Conservation (phyloP, 768 basidiomycete genomes). For the Boletus sp. region DNA sequence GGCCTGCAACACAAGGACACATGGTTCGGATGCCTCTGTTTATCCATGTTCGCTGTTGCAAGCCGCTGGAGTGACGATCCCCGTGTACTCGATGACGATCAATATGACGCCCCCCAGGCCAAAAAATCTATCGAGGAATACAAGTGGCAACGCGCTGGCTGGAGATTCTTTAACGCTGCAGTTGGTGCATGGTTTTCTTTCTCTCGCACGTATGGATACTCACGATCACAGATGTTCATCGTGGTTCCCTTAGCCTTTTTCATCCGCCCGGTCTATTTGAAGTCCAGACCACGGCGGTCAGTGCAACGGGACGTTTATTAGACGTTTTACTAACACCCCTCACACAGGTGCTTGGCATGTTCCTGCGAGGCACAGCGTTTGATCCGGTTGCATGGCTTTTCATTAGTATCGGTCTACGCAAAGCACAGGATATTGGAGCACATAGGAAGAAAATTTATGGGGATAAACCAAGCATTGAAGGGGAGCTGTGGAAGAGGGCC, state of each 20-base stretch:
- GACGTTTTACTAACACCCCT: conserved; percentile 5
- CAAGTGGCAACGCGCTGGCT: conserved; percentile 56
- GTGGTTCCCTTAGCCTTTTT: conserved; percentile 46
- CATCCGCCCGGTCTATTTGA: conserved; percentile 60
- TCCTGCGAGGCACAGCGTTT: conserved; percentile 47
- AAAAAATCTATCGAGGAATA: conserved; percentile 26
- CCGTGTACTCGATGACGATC: conserved; percentile 45
- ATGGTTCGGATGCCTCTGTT: conserved; percentile 59
- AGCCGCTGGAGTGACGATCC: conserved; percentile 63
- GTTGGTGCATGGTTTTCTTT: conserved; percentile 37
- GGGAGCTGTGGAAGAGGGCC: conserved; percentile 75
- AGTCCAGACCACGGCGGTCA: conserved; percentile 53
- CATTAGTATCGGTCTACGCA: conserved; percentile 52
- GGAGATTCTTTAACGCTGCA: conserved; percentile 57
- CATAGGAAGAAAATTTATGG: conserved; percentile 63
- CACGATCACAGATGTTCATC: conserved; percentile 45
- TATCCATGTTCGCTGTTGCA: conserved; percentile 66
- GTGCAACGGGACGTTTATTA: conserved; percentile 20
- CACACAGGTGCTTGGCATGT: conserved; percentile 51
- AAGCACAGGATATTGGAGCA: conserved; percentile 73
- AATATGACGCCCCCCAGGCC: conserved; percentile 20
- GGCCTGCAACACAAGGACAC: conserved; percentile 50
- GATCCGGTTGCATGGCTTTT: conserved; percentile 54
- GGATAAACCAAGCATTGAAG: conserved; percentile 44
- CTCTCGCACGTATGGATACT: not conserved